Evolutionary conservation across 768 basidiomycete species (phyloP).

Genomic region (Macrolepiota dolichaula): DNA sequence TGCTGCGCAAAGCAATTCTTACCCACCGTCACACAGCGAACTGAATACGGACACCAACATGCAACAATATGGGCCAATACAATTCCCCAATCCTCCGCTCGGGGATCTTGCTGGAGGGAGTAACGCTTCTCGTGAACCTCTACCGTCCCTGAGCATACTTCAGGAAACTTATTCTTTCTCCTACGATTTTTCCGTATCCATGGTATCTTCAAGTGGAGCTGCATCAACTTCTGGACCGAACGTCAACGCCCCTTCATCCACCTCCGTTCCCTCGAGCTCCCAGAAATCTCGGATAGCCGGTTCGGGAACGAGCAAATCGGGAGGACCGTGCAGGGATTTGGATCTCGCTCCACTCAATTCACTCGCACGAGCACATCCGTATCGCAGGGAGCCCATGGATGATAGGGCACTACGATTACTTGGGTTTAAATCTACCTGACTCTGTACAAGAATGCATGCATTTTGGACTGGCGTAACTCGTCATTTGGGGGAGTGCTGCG

Average conservation of each 20-base stretch:
- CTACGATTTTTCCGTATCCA: slow-evolving; percentile 13
- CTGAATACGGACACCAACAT: not conserved
- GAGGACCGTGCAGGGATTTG: slow-evolving; percentile 22
- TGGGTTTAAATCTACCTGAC: slow-evolving; percentile 20
- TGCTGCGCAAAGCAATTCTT: not conserved
- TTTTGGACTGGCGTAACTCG: not conserved
- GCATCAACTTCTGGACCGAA: not conserved
- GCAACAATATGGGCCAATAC: not conserved
- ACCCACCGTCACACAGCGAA: not conserved
- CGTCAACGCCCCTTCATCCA: not conserved
- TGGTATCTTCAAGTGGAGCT: slow-evolving; percentile 2
- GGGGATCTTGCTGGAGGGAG: not conserved
- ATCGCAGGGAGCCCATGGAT: slow-evolving; percentile 58
- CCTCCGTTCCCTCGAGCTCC: not conserved
- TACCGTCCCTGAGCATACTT: slow-evolving; percentile 11
- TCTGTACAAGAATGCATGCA: not conserved
- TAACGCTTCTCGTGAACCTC: not conserved
- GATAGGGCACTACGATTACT: slow-evolving; percentile 57
- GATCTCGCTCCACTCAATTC: slow-evolving; percentile 58
- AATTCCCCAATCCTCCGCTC: slow-evolving; percentile 1
- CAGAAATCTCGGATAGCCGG: not conserved
- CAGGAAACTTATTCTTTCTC: slow-evolving; percentile 12
- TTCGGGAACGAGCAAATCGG: not conserved
- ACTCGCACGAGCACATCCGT: slow-evolving; percentile 51
- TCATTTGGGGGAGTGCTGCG: not conserved